Conservation (phyloP, 192 early-diverging fungal genomes). For the Entomortierella lignicola region DNA sequence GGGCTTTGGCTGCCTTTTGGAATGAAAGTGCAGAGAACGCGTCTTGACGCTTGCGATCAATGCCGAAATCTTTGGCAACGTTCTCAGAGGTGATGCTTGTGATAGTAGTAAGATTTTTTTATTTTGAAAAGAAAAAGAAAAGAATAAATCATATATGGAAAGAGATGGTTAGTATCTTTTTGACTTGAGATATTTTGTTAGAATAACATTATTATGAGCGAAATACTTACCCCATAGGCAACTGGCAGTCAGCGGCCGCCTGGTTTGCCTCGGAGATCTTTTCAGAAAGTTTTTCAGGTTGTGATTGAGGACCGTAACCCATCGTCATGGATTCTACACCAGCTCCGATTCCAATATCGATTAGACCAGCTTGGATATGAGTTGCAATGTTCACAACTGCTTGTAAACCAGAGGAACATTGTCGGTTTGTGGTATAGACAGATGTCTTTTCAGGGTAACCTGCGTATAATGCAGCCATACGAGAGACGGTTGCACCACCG, state of each 20-base stretch:
- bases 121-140: background rate
- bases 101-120: too few species aligned
- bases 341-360: conserved; percentile 90
- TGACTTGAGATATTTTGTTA: too few species aligned
- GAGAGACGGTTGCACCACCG: conserved; percentile 86
- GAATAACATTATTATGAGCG: background rate
- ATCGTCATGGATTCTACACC: conserved; percentile 94
- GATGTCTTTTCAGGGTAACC: conserved; percentile 84
- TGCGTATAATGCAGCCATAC: conserved; percentile 89
- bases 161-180: too few species aligned
- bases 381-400: conserved; percentile 86
- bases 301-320: conserved; percentile 83
- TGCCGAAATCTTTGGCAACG: conserved; percentile 87
- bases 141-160: too few species aligned
- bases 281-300: conserved; percentile 73
- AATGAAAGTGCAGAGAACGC: conserved; percentile 88
- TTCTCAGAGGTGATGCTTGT: conserved; percentile 94
- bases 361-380: conserved; percentile 84
- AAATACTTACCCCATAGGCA: conserved; percentile 78
- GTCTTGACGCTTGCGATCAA: conserved; percentile 90
- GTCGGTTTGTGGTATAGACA: conserved; percentile 91
- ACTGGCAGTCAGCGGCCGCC: conserved; percentile 79
- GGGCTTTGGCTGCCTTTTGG: conserved; percentile 82
- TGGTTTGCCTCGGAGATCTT: conserved; percentile 71
- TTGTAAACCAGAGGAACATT: conserved; percentile 91